phyloP scores from a whole-genome alignment of 179 eudicot genomes.

The Pouteria campechiana region DNA sequence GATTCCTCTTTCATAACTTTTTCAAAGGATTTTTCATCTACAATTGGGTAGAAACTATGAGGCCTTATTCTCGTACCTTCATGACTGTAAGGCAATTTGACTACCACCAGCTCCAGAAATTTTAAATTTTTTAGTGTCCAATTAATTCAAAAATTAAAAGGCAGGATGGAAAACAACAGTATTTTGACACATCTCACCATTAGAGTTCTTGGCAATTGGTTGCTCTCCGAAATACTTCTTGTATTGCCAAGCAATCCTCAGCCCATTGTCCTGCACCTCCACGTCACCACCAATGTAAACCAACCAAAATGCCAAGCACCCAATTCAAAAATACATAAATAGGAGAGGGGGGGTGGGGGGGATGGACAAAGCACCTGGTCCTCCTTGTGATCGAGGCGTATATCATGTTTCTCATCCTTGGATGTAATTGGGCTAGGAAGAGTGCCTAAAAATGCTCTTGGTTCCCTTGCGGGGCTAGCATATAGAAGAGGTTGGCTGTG shows the following conservation, averaged over 20 bases:
- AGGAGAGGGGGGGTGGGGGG: background rate
- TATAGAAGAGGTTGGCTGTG: constrained; percentile 87
- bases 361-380: constrained; percentile 40
- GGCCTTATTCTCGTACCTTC: too few species aligned
- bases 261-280: constrained; percentile 47
- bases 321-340: background rate
- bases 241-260: constrained; percentile 98
- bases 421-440: constrained; percentile 59
- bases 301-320: too few species aligned
- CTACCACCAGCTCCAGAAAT: too few species aligned
- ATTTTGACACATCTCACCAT: constrained; percentile 24
- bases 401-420: constrained; percentile 72
- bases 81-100: too few species aligned
- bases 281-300: too few species aligned
- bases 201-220: constrained; percentile 24
- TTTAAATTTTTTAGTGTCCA: too few species aligned
- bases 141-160: too few species aligned
- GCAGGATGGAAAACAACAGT: background rate
- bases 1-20: too few species aligned
- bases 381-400: constrained; percentile 33
- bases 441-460: constrained; percentile 88
- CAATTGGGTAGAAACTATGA: too few species aligned
- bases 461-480: constrained; percentile 83
- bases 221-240: constrained; percentile 71
- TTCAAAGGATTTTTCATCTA: too few species aligned